Evolutionary conservation across 2,329 filamentous ascomycete species (phyloP).

Genomic region (Fusarium nelsonii): DNA sequence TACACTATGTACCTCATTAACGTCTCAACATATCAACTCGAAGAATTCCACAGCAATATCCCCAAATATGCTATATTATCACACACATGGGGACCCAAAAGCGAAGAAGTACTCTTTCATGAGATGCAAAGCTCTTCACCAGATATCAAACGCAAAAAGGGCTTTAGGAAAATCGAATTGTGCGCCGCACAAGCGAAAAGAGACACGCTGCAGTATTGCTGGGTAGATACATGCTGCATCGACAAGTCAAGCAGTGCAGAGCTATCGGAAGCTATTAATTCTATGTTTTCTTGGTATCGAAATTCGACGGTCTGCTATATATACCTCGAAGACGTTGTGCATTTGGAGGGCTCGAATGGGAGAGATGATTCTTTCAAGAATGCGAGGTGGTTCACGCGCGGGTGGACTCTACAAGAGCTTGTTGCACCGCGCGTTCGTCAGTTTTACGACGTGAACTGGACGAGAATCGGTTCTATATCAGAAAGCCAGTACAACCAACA

Average conservation of each 20-base stretch:
- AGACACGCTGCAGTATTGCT: slow-evolving; percentile 38
- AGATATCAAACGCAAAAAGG: slow-evolving; percentile 33
- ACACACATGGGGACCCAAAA: slow-evolving; percentile 41
- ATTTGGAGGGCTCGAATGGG: slow-evolving; percentile 22
- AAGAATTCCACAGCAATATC: slow-evolving; percentile 28
- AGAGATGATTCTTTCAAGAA: slow-evolving; percentile 29
- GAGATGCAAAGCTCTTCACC: slow-evolving; percentile 35
- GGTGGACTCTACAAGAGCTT: slow-evolving; percentile 47
- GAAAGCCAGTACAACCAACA: slow-evolving; percentile 20
- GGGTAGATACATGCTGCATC: slow-evolving; percentile 48
- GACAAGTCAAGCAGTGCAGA: slow-evolving; percentile 46
- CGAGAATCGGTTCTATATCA: slow-evolving; percentile 8
- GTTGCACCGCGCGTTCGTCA: slow-evolving; percentile 43
- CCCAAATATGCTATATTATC: slow-evolving; percentile 46
- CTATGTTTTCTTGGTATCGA: slow-evolving; percentile 46
- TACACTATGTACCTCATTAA: slow-evolving; percentile 41
- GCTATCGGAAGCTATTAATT: slow-evolving; percentile 45
- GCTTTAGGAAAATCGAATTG: slow-evolving; percentile 34
- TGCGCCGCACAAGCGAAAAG: slow-evolving; percentile 39
- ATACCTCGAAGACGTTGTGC: slow-evolving; percentile 41
- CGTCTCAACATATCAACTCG: slow-evolving; percentile 16
- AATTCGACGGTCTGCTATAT: slow-evolving; percentile 40
- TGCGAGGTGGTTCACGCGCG: slow-evolving; percentile 43
- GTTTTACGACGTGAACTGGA: slow-evolving; percentile 44
- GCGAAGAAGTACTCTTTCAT: slow-evolving; percentile 42